Conservation (phyloP, 108 stramenopile species). For the Seminavis robusta region DNA sequence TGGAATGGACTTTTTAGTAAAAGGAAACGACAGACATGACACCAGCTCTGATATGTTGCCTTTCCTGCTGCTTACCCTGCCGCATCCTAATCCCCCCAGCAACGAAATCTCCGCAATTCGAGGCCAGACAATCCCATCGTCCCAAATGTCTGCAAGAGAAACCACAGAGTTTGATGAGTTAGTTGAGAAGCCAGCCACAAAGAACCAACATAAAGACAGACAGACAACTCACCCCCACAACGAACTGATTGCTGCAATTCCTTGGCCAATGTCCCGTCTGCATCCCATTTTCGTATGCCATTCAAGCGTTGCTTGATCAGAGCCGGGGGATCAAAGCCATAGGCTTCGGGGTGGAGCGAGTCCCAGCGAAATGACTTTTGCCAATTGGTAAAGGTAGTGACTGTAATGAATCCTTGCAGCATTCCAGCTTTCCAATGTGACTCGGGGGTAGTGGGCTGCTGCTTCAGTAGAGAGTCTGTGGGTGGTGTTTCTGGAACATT, state of each 20-base stretch:
- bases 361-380: constrained; percentile 89
- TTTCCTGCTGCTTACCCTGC: constrained; percentile 29
- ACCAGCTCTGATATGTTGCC: background rate
- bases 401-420: constrained; percentile 87
- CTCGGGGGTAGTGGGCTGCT: no score
- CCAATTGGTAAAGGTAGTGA: constrained; percentile 91
- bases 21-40: background rate
- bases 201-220: no score
- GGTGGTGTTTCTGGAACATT: no score
- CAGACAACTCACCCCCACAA: no score
- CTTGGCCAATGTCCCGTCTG: constrained; percentile 54
- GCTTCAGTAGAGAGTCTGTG: no score
- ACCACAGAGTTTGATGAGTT: no score
- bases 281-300: constrained; percentile 50
- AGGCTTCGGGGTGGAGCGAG: constrained; percentile 72
- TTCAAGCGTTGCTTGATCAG: constrained; percentile 26
- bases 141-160: constrained; percentile 86
- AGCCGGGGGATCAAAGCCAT: constrained; percentile 56
- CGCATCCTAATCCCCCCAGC: constrained; percentile 77
- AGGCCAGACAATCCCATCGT: constrained; percentile 91
- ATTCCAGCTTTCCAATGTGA: constrained; percentile 55
- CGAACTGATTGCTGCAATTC: constrained; percentile 69
- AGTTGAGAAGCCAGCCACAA: no score
- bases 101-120: constrained; percentile 87
- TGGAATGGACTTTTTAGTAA: background rate